Evolutionary conservation across 192 early-diverging fungal species (phyloP), one percentile per base, ranked within the genome.

Genomic region (Polychytrium aggregatum): DNA sequence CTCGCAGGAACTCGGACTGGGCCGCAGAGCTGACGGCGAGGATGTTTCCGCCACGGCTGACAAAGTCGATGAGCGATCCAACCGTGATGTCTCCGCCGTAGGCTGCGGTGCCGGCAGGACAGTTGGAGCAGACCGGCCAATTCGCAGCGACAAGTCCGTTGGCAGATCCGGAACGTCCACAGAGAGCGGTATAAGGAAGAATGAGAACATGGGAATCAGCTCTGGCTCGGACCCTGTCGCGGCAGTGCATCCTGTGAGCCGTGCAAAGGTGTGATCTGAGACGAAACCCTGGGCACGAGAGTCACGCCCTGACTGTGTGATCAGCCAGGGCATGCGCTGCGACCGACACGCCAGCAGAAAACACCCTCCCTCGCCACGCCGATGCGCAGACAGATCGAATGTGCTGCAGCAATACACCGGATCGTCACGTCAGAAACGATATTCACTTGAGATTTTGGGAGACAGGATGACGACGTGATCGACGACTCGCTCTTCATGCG

Each of bases 31-130:
- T 81, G 3, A 82, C 85, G 11, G 92, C 43, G 3, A 99, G 34
- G 27, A 96, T 59, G 60, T 96, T 99, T 18, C 93, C 96, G 29
- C 92, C 93, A 22, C 79, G 71, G 41, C 92, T 82, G 35, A 96
- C 75, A 60, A 91, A 99, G 40, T 87, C 74, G 33, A 91, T 63
- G 16, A 99, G 64, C 31, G 74, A 54, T 16, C 59, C 68, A 10
- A 81, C 64, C 22, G 44, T 50, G 8, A 74, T 31, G 1, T 55
- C 67, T 24, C 64, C 61, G 35, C 78, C 81, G 38, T 69, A 72
- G 14, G 56, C 72, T 74, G 44, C 1, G 36, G n/a, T 20, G 38
- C 17, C 26, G 14, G 21, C 33, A 14, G 25, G n/a, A 44, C 33
- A 22, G 27, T 26, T 36, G 37, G 1, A 39, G 20, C 34, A 34